These are phyloP conservation scores for Phlyctochytrium planicorne DNA, from an alignment of 192 early-diverging fungal genomes.

Conservation along the genomic window DNA sequence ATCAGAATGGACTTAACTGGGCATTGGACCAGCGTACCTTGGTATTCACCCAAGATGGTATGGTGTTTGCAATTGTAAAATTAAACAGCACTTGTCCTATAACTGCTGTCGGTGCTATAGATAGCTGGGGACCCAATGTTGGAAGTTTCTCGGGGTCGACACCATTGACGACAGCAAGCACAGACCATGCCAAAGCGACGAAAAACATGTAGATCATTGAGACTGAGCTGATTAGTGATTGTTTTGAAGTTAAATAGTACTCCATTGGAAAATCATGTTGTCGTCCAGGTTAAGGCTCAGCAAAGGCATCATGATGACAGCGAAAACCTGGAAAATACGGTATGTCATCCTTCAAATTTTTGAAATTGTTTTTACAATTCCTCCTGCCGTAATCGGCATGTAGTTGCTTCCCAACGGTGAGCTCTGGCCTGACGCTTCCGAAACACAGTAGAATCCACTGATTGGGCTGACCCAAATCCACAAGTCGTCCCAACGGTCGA, in stretches of 20 bases:
- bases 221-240: slow-evolving; percentile 25
- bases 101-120: slow-evolving; percentile 32
- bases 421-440: slow-evolving; percentile 36
- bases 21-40: too few species aligned
- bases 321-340: slow-evolving; percentile 27
- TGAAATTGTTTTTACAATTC: too few species aligned
- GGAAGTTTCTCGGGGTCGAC: slow-evolving; percentile 48
- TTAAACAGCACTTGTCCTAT: slow-evolving; percentile 72
- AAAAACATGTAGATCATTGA: slow-evolving; percentile 55
- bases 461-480: slow-evolving; percentile 60
- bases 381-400: slow-evolving; percentile 61
- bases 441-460: slow-evolving; percentile 57
- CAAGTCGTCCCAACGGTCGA: slow-evolving; percentile 63
- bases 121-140: slow-evolving; percentile 47
- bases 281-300: slow-evolving; percentile 63
- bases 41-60: slow-evolving; percentile 69
- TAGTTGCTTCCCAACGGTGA: slow-evolving; percentile 58
- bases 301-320: slow-evolving; percentile 55
- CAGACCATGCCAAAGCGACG: slow-evolving; percentile 57
- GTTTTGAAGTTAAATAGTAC: slow-evolving; percentile 23
- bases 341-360: too few species aligned
- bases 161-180: slow-evolving; percentile 55
- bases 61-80: slow-evolving; percentile 64
- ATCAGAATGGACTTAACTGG: too few species aligned
- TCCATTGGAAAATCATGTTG: slow-evolving; percentile 66